Base-by-base conservation (phyloP, 164 flowering plant genomes). In the Protea cynaroides region DNA sequence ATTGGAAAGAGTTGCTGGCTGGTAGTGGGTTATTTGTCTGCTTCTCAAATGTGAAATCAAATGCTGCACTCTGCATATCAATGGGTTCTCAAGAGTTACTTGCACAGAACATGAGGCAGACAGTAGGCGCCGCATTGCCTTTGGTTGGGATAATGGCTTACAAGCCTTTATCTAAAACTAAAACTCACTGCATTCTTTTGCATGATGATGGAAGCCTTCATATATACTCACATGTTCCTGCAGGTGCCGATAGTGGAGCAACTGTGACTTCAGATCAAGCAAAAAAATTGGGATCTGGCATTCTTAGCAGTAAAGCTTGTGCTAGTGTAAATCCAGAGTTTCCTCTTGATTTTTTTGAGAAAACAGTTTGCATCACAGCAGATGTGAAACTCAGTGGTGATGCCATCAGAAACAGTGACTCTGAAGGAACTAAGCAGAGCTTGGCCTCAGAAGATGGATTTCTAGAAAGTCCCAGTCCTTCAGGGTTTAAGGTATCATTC, bases 171-270 rank as follows among this genome's bases (percentile, higher is more conserved):
- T 86, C 99, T 44, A 92, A 92, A 80, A 92, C 90, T 75, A 95
- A 87, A 77, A 70, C 87, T 46, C 94, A 92, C 59, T 79, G 85
- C 78, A 89, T 95, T 76, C 83, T 86, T 61, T 77, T 95, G 62
- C 92, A 92, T 80, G 99, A 95, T 71, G 99, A 95, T 82, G 99
- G 99, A 36, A 95, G 99, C 78, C 97, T 95, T 67, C 99, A 92
- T 74, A 88, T 95, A 59, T 90, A 86, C 73, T 79, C 90, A 7
- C 87, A 84, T 74, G 70, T 78, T 63, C 85, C 88, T 43, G 62
- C 72, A 53, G 99, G 91, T 40, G 78, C 58, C 47, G 96, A 92
- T 75, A 51, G 73, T 68, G 79, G 74, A 40, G 71, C 78, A 34
- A 83, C 62, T 78, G 74, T 64, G 14, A 66, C 83, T 49, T 76